phyloP scores from a whole-genome alignment of 2,329 filamentous ascomycete genomes.

The Fusarium sarcochroum region DNA sequence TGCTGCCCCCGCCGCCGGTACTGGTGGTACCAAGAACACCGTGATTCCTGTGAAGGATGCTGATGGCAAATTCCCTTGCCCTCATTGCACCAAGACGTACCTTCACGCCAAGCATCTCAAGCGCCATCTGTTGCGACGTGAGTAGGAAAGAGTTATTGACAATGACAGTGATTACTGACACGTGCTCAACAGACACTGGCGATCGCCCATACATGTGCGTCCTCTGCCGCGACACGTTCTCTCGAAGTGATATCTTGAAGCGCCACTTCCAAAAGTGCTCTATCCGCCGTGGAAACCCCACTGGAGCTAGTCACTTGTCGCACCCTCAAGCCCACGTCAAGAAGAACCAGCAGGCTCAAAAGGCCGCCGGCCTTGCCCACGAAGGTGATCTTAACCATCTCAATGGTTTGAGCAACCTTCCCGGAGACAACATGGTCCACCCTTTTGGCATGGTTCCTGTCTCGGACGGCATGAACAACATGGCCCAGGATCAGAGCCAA shows the following conservation, averaged over 20 bases:
- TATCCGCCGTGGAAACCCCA: slow-evolving; percentile 94
- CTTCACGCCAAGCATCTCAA: slow-evolving; percentile 97
- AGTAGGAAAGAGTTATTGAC: slow-evolving; percentile 64
- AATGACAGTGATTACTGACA: slow-evolving; percentile 47
- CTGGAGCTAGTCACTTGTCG: slow-evolving; percentile 92
- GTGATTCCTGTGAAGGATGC: slow-evolving; percentile 94
- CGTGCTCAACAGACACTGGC: slow-evolving; percentile 80
- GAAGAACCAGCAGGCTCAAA: slow-evolving; percentile 76
- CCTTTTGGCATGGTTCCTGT: slow-evolving; percentile 70
- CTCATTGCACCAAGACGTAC: slow-evolving; percentile 98
- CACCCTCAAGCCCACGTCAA: slow-evolving; percentile 92
- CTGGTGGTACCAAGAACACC: slow-evolving; percentile 79
- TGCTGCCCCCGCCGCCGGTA: slow-evolving; percentile 79
- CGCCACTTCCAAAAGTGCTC: slow-evolving; percentile 99
- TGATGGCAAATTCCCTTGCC: slow-evolving; percentile 97
- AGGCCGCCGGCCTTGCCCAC: slow-evolving; percentile 65
- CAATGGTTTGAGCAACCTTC: slow-evolving; percentile 72
- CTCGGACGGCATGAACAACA: slow-evolving; percentile 71
- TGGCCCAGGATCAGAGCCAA: slow-evolving; percentile 72
- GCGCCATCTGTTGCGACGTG: slow-evolving; percentile 94
- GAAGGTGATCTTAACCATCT: slow-evolving; percentile 72
- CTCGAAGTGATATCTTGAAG: slow-evolving; percentile 97
- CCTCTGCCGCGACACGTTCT: slow-evolving; percentile 97
- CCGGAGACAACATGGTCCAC: slow-evolving; percentile 69
- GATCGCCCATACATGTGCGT: slow-evolving; percentile 99